Base-by-base conservation (phyloP, 345 rosid genomes). In the Rhodamnia argentea region DNA sequence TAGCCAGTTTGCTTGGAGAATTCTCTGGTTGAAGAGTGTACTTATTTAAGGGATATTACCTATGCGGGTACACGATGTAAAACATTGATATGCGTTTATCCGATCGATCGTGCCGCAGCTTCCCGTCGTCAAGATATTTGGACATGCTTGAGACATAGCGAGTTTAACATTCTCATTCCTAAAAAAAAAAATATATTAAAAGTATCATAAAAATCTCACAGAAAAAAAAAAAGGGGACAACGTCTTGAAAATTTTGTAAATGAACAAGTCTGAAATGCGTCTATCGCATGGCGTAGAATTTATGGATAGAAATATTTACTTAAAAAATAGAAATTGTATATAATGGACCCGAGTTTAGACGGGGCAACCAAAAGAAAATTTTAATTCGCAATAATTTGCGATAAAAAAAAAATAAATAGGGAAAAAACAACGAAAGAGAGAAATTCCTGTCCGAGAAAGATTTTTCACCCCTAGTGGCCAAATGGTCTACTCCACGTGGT, bases 401-500 rank as follows among this genome's bases (percentile, higher is more conserved):
- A 62, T 27, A 37, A 37, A 64, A 18, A 37, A 15, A 64, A 64
- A 29, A 18, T 1, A 15, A 16, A 14, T 44, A 2, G 13, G 44
- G 13, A 13, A 40, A 40, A 6, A 10, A 23, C 8, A 13, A 32
- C 44, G 7, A 54, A 4, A 23, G 37, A 75, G 78, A 52, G 47
- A 74, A 76, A 20, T 32, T 85, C 76, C 59, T 22, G 24, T 8
- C 44, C 0, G 47, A 70, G 78, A 23, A 44, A 27, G 52, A 50
- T 4, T 70, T 32, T 47, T 29, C 82, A 27, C 26, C 82, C 55
- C 32, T 47, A 13, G 11, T 27, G 32, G 10, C 64, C 58, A 26
- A n/a, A 29, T 16, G 42, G 92, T 87, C 89, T 44, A 83, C 81
- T 88, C 89, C 98, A 94, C 96, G 97, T 93, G 97, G 91, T 88